Base-by-base conservation (phyloP, 495 filamentous ascomycete genomes). In the Penicillium samsonianum region DNA sequence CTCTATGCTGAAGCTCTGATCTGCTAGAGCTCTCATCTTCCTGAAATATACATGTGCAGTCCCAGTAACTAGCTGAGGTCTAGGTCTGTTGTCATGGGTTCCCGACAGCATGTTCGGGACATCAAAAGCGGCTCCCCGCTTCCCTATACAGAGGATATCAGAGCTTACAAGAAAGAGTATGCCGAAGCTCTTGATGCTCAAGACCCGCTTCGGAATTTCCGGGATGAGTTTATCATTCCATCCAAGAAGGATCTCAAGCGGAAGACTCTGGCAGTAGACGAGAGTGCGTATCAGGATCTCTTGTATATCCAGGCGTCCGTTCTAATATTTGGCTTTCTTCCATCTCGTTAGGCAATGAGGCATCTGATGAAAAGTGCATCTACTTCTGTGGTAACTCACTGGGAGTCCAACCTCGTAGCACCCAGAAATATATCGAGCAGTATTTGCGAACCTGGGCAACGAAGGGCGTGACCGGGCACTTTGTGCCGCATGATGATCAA, bases 341-440 rank as follows among this genome's bases (percentile, higher is more conserved):
- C 28, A 10, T 55, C 30, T 46, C 20, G 1, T 16, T 38, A 55
- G 53, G 22, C 20, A 47, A 76, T 23, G 69, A 79, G 43, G 67
- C 67, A 38, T 62, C 65, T 7, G 67, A 77, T 25, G 59, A 75
- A 31, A 71, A 68, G 50, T 88, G 84, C 71, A 87, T 91, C 64
- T 98, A 98, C 70, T 81, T 98, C 41, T 96, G 92, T 66, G 94
- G 94, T n/a, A 96, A 98, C 75, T 98, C 94, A 5, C 81, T 98
- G 10, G 94, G 94, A 41, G 80, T 95, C 31, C 94, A 98, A 67
- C 95, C 94, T 37, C 84, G 82, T 55, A 80, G 82, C 53, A 91
- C 87, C 2, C 77, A 80, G 41, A 74, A 80, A 16, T 88, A 90
- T 60, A 82, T 98, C 62, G 79, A 85, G 40, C 81, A 86, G 51